Evolutionary conservation across 1,284 basidiomycete genomes (phyloP), one percentile per base, ranked within the genome.

Genomic region (Stygiomarasmius scandens): DNA sequence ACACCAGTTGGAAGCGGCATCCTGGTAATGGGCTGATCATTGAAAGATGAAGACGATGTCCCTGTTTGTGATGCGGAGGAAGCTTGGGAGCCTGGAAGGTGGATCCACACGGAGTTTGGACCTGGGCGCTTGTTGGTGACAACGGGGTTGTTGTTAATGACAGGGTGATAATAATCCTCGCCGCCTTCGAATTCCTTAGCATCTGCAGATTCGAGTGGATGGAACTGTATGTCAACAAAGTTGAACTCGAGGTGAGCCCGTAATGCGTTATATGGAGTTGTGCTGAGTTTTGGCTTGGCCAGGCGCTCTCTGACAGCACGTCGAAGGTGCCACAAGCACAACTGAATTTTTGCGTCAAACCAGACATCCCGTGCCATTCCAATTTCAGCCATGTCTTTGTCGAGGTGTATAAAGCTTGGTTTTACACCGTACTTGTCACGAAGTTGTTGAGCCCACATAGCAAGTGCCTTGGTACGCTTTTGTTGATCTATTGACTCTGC

Each of bases 301-400:
- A 71, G 41, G 1, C 63, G 62, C 34, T 61, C 60, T 6, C 55
- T 25, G 2, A 71, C 57, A 2, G 67, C 67, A 11, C 60, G 32
- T 14, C 55, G 36, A 2, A 69, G 47, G 53, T 73, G 69, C 67
- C 67, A 70, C 56, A 56, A 68, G 49, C 69, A 70, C 9, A 70
- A 44, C 27, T 64, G 60, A 36, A 64, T 63, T 54, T 71, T 71
- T 22, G 63, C 60, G 20, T 48, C 11, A 2, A 50, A 29, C 67
- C 68, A 70, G 24, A 66, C 60, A 1, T 36, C 36, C 32, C 49
- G 27, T 5, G 54, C 23, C 55, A 62, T 63, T 5, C 56, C 59
- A 47, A 72, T 72, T 55, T 72, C 67, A 0, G 64, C 66, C 66
- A 71, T 71, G 53, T 71, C 68, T 51, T 73, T 72, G 55, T 73